These are phyloP conservation scores for Tripterygium wilfordii DNA, from an alignment of 177 flowering plant genomes.

Conservation along the genomic window DNA sequence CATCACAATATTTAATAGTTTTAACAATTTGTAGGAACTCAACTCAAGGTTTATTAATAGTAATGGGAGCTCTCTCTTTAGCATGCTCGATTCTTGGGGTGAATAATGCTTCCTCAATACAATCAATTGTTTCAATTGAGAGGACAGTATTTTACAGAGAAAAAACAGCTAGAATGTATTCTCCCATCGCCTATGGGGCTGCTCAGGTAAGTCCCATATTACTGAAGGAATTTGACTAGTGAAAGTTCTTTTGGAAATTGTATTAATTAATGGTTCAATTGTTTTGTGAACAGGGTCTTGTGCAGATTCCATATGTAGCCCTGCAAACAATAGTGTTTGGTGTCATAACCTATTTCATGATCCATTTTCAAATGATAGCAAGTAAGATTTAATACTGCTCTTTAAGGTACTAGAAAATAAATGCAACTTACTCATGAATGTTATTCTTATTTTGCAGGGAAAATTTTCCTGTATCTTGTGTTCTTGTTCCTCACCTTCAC, in stretches of 20 bases:
- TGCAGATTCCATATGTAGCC: constrained; percentile 73
- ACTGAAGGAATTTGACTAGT: background rate
- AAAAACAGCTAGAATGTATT: constrained; percentile 86
- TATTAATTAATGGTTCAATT: background rate
- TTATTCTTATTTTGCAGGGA: constrained; percentile 39
- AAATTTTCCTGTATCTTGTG: constrained; percentile 54
- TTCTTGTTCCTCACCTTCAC: constrained; percentile 88
- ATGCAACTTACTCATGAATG: background rate
- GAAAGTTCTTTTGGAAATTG: background rate
- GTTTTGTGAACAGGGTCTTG: constrained; percentile 52
- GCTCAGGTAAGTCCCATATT: constrained; percentile 57
- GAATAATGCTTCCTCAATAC: constrained; percentile 78
- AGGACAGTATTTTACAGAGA: constrained; percentile 91
- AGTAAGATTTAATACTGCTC: constrained; percentile 47
- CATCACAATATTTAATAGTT: too few relatives aligned
- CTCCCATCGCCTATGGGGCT: constrained; percentile 69
- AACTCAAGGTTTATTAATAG: constrained; percentile 32
- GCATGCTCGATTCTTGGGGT: constrained; percentile 74
- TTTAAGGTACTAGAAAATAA: too few relatives aligned
- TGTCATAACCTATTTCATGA: constrained; percentile 76
- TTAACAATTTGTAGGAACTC: constrained; percentile 50
- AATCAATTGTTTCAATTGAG: constrained; percentile 79
- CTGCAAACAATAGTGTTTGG: constrained; percentile 62
- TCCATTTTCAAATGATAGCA: constrained; percentile 58
- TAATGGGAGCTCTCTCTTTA: constrained; percentile 80